Evolutionary conservation across 23 red algal genomes (phyloP).

Genomic region (Chondrus crispus): DNA sequence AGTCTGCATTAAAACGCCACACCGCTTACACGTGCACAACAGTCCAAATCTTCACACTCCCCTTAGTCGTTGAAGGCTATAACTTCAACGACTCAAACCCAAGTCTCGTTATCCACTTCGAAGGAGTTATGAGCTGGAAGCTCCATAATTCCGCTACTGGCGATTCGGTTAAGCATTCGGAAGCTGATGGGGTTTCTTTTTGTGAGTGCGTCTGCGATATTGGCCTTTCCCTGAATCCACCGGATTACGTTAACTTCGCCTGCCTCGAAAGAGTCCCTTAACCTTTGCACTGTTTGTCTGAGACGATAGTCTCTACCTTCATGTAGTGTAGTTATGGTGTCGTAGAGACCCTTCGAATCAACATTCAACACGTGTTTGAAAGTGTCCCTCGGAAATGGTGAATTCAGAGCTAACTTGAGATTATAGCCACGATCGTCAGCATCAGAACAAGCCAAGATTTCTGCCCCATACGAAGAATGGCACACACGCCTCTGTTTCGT

Average conservation of each 20-base stretch:
- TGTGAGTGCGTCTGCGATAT: neutral
- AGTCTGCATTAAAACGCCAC: too few relatives aligned
- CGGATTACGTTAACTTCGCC: neutral
- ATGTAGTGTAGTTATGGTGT: neutral
- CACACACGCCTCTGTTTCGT: neutral
- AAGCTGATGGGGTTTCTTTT: neutral
- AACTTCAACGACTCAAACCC: too few relatives aligned
- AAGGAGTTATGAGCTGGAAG: neutral
- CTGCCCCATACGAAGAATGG: neutral
- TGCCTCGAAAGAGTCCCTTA: neutral
- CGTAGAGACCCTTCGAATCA: neutral
- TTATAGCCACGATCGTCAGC: constrained; percentile 20
- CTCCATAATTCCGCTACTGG: neutral
- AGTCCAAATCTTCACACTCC: too few relatives aligned
- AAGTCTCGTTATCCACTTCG: neutral
- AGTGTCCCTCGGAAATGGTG: neutral
- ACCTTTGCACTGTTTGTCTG: neutral
- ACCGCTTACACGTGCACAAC: too few relatives aligned
- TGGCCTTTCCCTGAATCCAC: neutral
- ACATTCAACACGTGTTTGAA: neutral
- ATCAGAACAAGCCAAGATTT: neutral
- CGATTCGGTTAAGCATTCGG: neutral
- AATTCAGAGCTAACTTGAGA: constrained; percentile 1
- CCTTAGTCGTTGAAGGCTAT: too few relatives aligned
- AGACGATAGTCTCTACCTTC: neutral